Evolutionary conservation across 2,329 filamentous ascomycete genomes (phyloP), one percentile per base, ranked within the genome.

Genomic region (Diaporthe citri): DNA sequence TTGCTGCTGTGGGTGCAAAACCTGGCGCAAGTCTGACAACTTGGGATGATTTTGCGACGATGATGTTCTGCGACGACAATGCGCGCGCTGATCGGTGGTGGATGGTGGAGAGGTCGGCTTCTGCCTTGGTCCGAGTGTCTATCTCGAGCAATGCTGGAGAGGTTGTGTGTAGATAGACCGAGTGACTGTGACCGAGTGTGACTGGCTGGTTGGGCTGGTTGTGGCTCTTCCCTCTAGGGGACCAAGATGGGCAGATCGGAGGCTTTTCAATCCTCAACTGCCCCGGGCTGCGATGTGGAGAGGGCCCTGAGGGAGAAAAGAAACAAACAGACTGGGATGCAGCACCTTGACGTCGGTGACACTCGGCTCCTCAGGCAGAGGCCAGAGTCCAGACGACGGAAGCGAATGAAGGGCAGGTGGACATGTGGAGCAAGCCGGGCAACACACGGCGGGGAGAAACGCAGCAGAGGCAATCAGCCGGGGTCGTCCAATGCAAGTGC

Each of bases 201-300:
- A 36, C 31, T 67, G 64, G 20, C 31, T 20, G 43, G n/a, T 22
- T 51, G 56, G 64, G 13, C 46, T 34, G 46, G 13, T 31, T 69
- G 31, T 39, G 70, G 20, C 34, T 66, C 39, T 36, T 64, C 67
- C 71, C 59, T 52, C 57, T 25, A 41, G 25, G 59, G 60, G 22
- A 34, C 57, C 71, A 72, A 55, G 48, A 56, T 28, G 57, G 71
- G 71, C 71, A 72, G 71, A 62, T 72, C 34, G 57, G 71, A 72
- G 71, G 71, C 71, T 72, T 72, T 52, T 72, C 70, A 72, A 64
- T 72, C n/a, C 70, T 66, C 71, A 8, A 34, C 48, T 69, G 46
- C 43, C 64, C 64, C 5, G 64, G 64, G 34, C 64, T 51, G 48
- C 64, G 64, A 69, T 72, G 57, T 72, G 71, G 71, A 64, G 71